Percentiles rank a stretch among this genome's conserved stretches.
Conservation (phyloP, 1,284 basidiomycete genomes). For the Gymnopus androsaceus region DNA sequence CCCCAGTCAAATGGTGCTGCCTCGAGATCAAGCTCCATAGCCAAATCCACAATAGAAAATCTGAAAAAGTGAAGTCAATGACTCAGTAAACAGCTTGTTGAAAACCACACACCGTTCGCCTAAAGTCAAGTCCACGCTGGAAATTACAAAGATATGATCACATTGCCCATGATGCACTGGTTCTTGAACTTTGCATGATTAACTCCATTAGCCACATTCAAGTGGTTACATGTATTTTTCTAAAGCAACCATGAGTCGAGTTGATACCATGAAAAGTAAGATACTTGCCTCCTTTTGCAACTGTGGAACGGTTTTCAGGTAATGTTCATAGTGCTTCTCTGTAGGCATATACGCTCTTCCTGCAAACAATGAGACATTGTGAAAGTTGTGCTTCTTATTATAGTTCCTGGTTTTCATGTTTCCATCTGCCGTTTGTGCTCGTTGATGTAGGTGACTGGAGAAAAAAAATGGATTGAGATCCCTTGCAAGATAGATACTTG, state of each 20-base stretch:
- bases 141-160: not conserved
- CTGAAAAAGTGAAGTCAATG: no score
- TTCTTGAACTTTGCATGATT: not conserved
- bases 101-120: not conserved
- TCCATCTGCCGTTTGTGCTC: not conserved
- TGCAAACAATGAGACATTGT: not conserved
- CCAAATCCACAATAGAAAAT: not conserved
- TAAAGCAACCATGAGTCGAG: not conserved
- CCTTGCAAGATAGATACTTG: not conserved
- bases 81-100: not conserved
- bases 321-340: not conserved
- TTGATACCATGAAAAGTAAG: not conserved
- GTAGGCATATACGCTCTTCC: not conserved
- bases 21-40: not conserved
- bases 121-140: not conserved
- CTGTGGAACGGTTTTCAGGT: not conserved
- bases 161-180: not conserved
- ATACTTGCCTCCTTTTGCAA: not conserved
- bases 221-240: not conserved
- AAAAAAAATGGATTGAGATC: not conserved
- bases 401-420: not conserved
- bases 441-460: not conserved
- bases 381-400: not conserved
- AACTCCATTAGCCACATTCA: not conserved
- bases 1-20: not conserved